Conservation (phyloP, 2,329 filamentous ascomycete species). For the Curvularia lunata region DNA sequence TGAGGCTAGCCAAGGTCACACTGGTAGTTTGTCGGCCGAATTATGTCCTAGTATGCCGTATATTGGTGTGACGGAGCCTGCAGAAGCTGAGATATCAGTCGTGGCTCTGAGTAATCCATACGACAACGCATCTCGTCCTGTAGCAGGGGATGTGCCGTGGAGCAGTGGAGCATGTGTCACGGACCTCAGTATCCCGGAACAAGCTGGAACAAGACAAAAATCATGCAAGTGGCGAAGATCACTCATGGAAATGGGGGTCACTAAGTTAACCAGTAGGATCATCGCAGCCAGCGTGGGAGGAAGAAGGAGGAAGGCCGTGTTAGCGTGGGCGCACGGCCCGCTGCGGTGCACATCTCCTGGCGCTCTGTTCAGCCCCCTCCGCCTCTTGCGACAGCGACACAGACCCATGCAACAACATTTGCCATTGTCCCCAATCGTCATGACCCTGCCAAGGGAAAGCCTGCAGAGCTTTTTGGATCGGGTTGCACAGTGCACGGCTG, state of each 20-base stretch:
- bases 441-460: slow-evolving; percentile 15
- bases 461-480: slow-evolving; percentile 13
- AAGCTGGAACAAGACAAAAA: slow-evolving; percentile 5
- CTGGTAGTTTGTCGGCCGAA: not conserved
- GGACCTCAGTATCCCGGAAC: slow-evolving; percentile 5
- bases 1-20: not conserved
- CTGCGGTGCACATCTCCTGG: slow-evolving; percentile 11
- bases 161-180: slow-evolving; percentile 6
- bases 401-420: slow-evolving; percentile 16
- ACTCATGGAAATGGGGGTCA: slow-evolving; percentile 11
- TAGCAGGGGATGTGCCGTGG: slow-evolving; percentile 5
- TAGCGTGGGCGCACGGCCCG: slow-evolving; percentile 14
- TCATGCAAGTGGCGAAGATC: slow-evolving; percentile 12
- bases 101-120: slow-evolving; percentile 3
- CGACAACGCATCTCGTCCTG: slow-evolving; percentile 5
- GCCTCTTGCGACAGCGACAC: slow-evolving; percentile 11
- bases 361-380: slow-evolving; percentile 11
- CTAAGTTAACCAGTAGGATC: slow-evolving; percentile 1
- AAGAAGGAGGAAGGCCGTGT: slow-evolving; percentile 8
- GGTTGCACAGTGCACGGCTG: slow-evolving; percentile 13
- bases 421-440: slow-evolving; percentile 1
- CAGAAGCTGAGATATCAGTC: slow-evolving; percentile 9
- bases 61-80: slow-evolving; percentile 10
- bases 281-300: slow-evolving; percentile 13
- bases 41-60: slow-evolving; percentile 2